Conservation (phyloP, 257 asterid species). For the Nicotiana otophora region DNA sequence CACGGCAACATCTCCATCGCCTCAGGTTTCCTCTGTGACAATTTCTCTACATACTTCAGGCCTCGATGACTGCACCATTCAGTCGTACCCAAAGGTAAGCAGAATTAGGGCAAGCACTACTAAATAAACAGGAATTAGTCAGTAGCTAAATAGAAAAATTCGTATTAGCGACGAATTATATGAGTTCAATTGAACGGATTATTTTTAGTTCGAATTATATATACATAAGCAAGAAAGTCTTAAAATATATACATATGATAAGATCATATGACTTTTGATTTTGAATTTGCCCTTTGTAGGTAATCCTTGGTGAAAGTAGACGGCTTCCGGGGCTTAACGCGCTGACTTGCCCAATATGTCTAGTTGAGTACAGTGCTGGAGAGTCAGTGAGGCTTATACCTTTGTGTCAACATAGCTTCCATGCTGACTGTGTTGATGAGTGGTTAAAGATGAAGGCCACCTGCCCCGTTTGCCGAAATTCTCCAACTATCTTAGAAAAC, state of each 20-base stretch:
- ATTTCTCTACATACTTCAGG: not conserved
- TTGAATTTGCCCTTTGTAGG: not conserved
- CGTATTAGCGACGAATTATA: too few relatives aligned
- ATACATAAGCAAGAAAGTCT: not conserved
- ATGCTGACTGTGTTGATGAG: constrained; percentile 27
- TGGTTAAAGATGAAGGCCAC: constrained; percentile 27
- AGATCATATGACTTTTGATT: not conserved
- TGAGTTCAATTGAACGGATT: not conserved
- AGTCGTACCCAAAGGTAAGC: constrained; percentile 15
- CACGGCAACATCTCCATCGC: not conserved
- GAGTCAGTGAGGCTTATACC: constrained; percentile 34
- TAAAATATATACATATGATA: not conserved
- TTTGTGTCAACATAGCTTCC: constrained; percentile 36
- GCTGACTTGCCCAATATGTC: constrained; percentile 31
- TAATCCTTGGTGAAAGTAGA: constrained; percentile 19
- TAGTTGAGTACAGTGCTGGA: constrained; percentile 27
- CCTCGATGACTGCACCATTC: constrained; percentile 19
- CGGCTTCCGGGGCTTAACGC: constrained; percentile 14
- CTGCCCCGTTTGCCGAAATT: constrained; percentile 38
- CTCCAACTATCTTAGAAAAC: not conserved
- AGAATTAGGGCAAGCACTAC: not conserved
- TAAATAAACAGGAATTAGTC: too few relatives aligned
- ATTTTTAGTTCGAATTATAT: not conserved
- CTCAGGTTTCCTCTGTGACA: not conserved
- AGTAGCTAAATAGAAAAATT: too few relatives aligned